Evolutionary conservation across 768 basidiomycete genomes (phyloP), one percentile per base, ranked within the genome.

Genomic region (Fomitopsis serialis): DNA sequence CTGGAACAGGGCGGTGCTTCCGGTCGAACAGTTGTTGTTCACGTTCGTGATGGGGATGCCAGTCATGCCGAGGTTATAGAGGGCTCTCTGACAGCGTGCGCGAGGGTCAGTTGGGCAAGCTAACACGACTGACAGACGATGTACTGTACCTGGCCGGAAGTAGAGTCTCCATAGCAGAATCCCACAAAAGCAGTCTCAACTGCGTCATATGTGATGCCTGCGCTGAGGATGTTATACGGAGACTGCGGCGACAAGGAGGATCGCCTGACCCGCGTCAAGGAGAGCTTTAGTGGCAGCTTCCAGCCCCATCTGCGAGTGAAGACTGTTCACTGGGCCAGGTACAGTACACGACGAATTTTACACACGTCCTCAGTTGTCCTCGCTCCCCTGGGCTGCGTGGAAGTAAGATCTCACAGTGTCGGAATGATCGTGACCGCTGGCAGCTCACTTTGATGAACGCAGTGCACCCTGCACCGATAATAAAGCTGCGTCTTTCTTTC

Each of bases 221-320:
- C 32, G 36, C 19, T 5, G 29, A 32, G 29, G 11, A 32, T 32
- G 29, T 32, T 11, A 32, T 5, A 11, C 29, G 5, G 5, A 11
- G 11, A 32, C 5, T 32, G 29, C 29, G 29, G 11, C 29, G n/a
- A n/a, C n/a, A n/a, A n/a, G n/a, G n/a, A 32, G 29, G 1, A 9
- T 19, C 25, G 48, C 51, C 69, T 47, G 48, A 84, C 87, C 87
- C 58, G 91, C 90, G 61, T 94, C 92, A 15, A 93, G 78, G 22
- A 93, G 75, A 0, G 92, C 91, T 61, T 94, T 93, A 1, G 89
- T 90, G 1, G 87, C 80, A 1, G 92, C 92, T 67, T 93, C 92
- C 42, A 92, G 72, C 5, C 89, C 90, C 86, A 93, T 91, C 86
- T 90, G 48, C 21, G 25, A 51, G 24, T 21, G 29, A 24, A n/a